Evolutionary conservation across 176 grass and related monocot species (phyloP).

Genomic region (Ampelocalamus luodianensis): DNA sequence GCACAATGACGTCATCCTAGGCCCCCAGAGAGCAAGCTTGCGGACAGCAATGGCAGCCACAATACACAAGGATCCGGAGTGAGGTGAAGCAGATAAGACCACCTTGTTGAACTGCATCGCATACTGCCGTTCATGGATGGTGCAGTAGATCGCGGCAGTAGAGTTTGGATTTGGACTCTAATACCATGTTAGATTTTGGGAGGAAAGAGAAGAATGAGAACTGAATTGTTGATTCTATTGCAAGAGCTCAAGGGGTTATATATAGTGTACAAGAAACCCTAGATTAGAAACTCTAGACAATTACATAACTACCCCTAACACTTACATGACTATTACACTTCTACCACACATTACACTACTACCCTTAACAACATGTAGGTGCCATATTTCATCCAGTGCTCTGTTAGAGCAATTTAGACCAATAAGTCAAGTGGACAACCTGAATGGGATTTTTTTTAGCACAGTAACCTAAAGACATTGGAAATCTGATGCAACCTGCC

Average conservation of each 20-base stretch:
- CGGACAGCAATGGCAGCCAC: background rate
- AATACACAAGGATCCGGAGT: background rate
- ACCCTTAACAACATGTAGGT: too few species aligned
- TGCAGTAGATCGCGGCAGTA: background rate
- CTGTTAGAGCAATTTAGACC: background rate
- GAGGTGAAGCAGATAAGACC: slow-evolving; percentile 26
- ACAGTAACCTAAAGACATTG: slow-evolving; percentile 10
- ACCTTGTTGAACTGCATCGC: background rate
- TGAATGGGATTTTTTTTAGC: background rate
- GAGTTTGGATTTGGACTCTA: too few species aligned
- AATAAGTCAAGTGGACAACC: background rate
- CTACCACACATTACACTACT: too few species aligned
- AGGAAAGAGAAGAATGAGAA: too few species aligned
- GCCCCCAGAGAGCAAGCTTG: slow-evolving; percentile 13
- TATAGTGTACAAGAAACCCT: too few species aligned
- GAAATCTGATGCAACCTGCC: slow-evolving; percentile 27
- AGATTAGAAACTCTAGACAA: too few species aligned
- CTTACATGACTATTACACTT: too few species aligned
- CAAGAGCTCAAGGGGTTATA: too few species aligned
- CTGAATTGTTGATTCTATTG: too few species aligned
- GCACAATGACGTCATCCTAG: slow-evolving; percentile 29
- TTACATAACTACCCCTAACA: too few species aligned
- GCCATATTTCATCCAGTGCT: background rate
- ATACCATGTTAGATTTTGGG: too few species aligned
- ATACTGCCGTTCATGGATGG: background rate